Conservation (phyloP, 2,329 filamentous ascomycete genomes). For the Fusarium virguliforme region DNA sequence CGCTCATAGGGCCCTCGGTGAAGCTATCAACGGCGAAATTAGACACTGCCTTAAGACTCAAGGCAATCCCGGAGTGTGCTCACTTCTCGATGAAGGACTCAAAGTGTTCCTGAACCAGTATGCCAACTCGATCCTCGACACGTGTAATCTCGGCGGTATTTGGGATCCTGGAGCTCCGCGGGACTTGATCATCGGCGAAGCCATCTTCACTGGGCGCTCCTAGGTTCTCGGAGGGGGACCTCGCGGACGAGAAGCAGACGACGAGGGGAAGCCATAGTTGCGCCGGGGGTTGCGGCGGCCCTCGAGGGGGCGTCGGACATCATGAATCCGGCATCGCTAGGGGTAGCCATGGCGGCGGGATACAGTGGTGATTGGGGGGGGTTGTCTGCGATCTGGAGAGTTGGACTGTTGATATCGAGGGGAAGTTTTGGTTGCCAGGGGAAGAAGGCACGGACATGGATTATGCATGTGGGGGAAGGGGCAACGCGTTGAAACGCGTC, state of each 20-base stretch:
- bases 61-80: constrained; percentile 44
- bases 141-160: constrained; percentile 73
- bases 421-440: constrained; percentile 45
- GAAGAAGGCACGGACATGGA: constrained; percentile 41
- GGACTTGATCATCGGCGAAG: constrained; percentile 76
- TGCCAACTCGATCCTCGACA: constrained; percentile 83
- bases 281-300: constrained; percentile 61
- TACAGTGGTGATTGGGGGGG: not conserved
- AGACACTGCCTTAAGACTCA: not conserved
- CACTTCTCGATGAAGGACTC: constrained; percentile 86
- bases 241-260: constrained; percentile 68
- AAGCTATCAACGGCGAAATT: constrained; percentile 64
- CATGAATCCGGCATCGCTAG: constrained; percentile 70
- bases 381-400: constrained; percentile 9
- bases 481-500: constrained; percentile 54
- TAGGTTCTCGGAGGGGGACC: constrained; percentile 76
- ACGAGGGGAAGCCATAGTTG: constrained; percentile 64
- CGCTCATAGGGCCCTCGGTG: constrained; percentile 74
- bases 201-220: constrained; percentile 75
- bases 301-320: constrained; percentile 71
- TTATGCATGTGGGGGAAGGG: constrained; percentile 31
- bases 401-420: constrained; percentile 39
- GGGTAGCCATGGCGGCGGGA: constrained; percentile 62
- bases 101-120: constrained; percentile 82
- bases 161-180: constrained; percentile 64